phyloP scores from a whole-genome alignment of 2,329 filamentous ascomycete genomes.

The Aspergillus phoenicis region DNA sequence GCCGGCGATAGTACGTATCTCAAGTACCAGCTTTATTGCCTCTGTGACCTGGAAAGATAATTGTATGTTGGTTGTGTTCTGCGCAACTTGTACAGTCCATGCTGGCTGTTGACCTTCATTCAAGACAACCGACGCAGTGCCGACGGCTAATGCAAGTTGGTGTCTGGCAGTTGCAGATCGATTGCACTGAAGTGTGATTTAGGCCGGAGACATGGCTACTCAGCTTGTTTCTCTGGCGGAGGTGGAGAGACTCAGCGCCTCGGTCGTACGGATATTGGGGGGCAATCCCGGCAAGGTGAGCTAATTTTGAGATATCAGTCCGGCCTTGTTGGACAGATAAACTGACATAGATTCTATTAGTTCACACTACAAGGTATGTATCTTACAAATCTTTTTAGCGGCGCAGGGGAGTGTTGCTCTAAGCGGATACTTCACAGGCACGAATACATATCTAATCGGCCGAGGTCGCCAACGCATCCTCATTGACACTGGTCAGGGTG shows the following conservation, averaged over 20 bases:
- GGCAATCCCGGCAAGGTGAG: constrained; percentile 83
- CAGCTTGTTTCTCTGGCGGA: constrained; percentile 68
- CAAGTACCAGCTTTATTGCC: not conserved
- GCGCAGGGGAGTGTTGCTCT: not conserved
- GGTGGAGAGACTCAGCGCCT: constrained; percentile 74
- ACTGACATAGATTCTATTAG: constrained; percentile 23
- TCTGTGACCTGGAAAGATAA: not conserved
- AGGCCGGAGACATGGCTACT: constrained; percentile 55
- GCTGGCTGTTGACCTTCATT: not conserved
- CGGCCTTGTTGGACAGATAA: not conserved
- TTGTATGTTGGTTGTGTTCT: not conserved
- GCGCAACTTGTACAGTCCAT: not conserved
- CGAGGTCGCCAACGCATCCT: constrained; percentile 72
- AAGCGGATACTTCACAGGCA: constrained; percentile 53
- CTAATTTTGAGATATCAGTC: not conserved
- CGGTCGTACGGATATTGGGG: constrained; percentile 80
- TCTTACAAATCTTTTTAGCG: not conserved
- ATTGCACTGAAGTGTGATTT: not conserved
- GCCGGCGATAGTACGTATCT: not conserved
- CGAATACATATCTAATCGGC: constrained; percentile 93
- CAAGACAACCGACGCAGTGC: not conserved
- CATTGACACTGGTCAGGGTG: constrained; percentile 87
- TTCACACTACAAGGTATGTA: constrained; percentile 62
- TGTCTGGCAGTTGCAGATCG: not conserved
- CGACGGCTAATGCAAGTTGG: not conserved